phyloP scores from a whole-genome alignment of 1,284 basidiomycete species.

The Ustilago esculenta region DNA sequence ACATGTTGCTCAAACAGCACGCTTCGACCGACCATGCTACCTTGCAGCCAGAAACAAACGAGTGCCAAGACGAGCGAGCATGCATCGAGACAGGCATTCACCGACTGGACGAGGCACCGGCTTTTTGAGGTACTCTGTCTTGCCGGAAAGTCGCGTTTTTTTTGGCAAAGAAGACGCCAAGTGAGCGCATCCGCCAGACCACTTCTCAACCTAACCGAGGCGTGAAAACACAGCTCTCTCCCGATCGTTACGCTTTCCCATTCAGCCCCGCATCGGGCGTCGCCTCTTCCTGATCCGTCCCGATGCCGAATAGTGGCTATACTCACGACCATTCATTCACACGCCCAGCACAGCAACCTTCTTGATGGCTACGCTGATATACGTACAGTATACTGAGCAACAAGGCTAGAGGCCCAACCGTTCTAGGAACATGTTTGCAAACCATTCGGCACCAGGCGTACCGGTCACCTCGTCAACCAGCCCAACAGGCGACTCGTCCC shows the following conservation, averaged over 20 bases:
- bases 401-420: conserved; percentile 26
- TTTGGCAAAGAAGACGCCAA: conserved; percentile 8
- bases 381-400: not conserved
- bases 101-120: conserved; percentile 7
- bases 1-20: too few species aligned
- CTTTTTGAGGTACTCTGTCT: conserved; percentile 30
- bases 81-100: conserved; percentile 6
- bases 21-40: too few species aligned
- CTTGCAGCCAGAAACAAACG: too few species aligned
- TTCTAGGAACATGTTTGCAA: conserved; percentile 48
- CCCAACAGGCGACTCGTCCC: conserved; percentile 23
- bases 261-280: too few species aligned
- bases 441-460: conserved; percentile 56
- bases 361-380: too few species aligned
- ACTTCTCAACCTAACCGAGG: not conserved
- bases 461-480: conserved; percentile 45
- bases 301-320: too few species aligned
- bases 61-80: not conserved
- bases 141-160: conserved; percentile 17
- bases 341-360: too few species aligned
- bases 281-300: too few species aligned
- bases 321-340: too few species aligned
- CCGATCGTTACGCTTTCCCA: too few species aligned
- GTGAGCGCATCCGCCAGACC: conserved; percentile 11
- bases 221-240: conserved; percentile 2